Evolutionary conservation across 169 alveolate species (phyloP).

Genomic region (Plasmodium sp.): DNA sequence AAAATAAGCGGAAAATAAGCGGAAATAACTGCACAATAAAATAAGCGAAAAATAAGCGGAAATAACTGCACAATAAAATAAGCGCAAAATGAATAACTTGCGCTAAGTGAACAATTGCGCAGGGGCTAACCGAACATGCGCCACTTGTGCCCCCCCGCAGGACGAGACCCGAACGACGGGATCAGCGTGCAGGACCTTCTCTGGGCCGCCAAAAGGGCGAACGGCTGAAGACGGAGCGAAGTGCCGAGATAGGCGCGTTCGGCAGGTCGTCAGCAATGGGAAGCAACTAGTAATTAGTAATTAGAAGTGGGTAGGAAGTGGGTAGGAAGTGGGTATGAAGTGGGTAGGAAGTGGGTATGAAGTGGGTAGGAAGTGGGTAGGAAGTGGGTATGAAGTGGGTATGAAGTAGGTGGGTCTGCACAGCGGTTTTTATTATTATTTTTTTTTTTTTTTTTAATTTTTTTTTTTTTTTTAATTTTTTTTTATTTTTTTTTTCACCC

Average conservation of each 20-base stretch:
- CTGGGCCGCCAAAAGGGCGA: neutral
- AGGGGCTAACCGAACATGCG: neutral
- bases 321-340: neutral
- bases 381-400: too few relatives aligned
- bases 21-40: neutral
- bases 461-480: too few relatives aligned
- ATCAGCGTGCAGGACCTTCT: slow-evolving; percentile 14
- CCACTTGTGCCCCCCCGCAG: neutral
- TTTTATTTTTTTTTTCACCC: neutral
- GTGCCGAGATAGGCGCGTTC: neutral
- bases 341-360: too few relatives aligned
- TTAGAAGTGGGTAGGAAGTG: neutral
- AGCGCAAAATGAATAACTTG: too few relatives aligned
- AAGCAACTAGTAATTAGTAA: too few relatives aligned
- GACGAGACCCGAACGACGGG: neutral
- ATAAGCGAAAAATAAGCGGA: neutral
- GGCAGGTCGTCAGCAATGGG: neutral
- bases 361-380: too few relatives aligned
- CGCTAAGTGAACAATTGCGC: too few relatives aligned
- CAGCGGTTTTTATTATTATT: neutral
- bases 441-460: too few relatives aligned
- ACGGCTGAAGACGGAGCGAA: neutral
- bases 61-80: too few relatives aligned
- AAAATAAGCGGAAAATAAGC: too few relatives aligned
- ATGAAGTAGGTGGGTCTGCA: neutral